These are phyloP conservation scores for Omphalotus olearius DNA, from an alignment of 1,284 basidiomycete genomes.

Conservation along the genomic window DNA sequence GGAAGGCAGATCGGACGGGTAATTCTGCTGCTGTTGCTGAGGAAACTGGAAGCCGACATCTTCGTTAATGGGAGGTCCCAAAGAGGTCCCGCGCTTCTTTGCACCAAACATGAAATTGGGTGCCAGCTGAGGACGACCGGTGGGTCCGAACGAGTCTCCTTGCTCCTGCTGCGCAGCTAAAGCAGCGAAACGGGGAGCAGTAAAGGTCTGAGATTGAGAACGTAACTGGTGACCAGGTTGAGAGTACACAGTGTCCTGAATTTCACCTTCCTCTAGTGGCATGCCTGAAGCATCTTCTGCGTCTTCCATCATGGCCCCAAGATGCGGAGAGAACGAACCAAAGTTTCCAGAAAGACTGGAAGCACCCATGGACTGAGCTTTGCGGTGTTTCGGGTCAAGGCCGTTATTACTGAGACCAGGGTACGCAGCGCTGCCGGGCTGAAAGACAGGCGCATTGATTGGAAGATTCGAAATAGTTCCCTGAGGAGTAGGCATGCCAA, in stretches of 20 bases:
- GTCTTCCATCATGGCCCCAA: slow-evolving; percentile 80
- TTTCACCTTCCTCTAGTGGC: slow-evolving; percentile 74
- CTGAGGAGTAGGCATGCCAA: slow-evolving; percentile 40
- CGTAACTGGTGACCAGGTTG: slow-evolving; percentile 62
- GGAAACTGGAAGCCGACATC: slow-evolving; percentile 84
- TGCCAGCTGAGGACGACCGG: slow-evolving; percentile 84
- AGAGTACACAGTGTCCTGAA: slow-evolving; percentile 51
- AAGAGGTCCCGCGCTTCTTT: slow-evolving; percentile 43
- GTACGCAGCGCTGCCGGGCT: slow-evolving; percentile 60
- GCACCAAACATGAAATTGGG: slow-evolving; percentile 87
- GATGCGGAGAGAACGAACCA: slow-evolving; percentile 68
- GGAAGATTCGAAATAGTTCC: slow-evolving; percentile 47
- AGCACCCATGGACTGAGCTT: slow-evolving; percentile 69
- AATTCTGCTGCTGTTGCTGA: slow-evolving; percentile 54
- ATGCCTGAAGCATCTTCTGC: slow-evolving; percentile 52
- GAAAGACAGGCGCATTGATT: slow-evolving; percentile 64
- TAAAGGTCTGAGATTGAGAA: slow-evolving; percentile 75
- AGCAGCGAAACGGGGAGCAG: slow-evolving; percentile 83
- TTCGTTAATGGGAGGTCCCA: slow-evolving; percentile 74
- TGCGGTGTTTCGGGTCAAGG: slow-evolving; percentile 68
- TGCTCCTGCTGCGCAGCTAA: slow-evolving; percentile 77
- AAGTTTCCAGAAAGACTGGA: slow-evolving; percentile 54
- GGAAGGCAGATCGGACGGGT: slow-evolving; percentile 30
- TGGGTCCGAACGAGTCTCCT: slow-evolving; percentile 62
- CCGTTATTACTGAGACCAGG: slow-evolving; percentile 33